Evolutionary conservation across 2,329 filamentous ascomycete species (phyloP).

Genomic region (Trichoderma sp.): DNA sequence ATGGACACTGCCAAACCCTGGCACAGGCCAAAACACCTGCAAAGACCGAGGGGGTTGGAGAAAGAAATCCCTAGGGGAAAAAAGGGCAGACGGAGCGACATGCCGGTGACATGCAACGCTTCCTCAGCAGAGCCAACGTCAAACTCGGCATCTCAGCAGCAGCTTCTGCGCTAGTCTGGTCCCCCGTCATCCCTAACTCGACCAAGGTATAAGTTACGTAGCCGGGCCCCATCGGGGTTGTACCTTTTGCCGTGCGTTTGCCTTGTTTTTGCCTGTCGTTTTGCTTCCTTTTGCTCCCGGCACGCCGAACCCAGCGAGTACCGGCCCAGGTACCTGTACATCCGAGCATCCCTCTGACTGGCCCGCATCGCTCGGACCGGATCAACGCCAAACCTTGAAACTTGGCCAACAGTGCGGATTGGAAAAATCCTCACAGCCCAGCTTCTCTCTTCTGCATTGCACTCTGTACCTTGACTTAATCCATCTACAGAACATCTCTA

Average conservation of each 20-base stretch:
- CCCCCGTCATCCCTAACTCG: not conserved
- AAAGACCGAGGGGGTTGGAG: not conserved
- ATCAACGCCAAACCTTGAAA: conserved; percentile 45
- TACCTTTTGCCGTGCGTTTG: not conserved
- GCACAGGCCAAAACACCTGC: not conserved
- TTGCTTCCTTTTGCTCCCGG: not conserved
- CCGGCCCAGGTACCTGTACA: not conserved
- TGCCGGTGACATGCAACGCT: conserved; percentile 6
- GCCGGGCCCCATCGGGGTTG: not conserved
- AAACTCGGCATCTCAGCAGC: not conserved
- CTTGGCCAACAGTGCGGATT: conserved; percentile 45
- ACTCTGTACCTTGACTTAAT: not conserved
- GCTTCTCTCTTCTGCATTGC: conserved; percentile 27
- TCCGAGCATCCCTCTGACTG: conserved; percentile 31
- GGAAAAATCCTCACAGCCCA: conserved; percentile 44
- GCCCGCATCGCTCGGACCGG: conserved; percentile 35
- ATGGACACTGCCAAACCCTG: not conserved
- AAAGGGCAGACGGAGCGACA: not conserved
- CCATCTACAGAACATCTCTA: conserved; percentile 2
- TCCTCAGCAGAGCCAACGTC: not conserved
- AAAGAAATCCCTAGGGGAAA: not conserved
- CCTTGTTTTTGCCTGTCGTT: not conserved
- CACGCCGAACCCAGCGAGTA: not conserved
- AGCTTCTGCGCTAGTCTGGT: not conserved
- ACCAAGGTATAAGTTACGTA: not conserved